Evolutionary conservation across 2,329 filamentous ascomycete genomes (phyloP), one percentile per base, ranked within the genome.

Genomic region (Aureobasidium vineae): DNA sequence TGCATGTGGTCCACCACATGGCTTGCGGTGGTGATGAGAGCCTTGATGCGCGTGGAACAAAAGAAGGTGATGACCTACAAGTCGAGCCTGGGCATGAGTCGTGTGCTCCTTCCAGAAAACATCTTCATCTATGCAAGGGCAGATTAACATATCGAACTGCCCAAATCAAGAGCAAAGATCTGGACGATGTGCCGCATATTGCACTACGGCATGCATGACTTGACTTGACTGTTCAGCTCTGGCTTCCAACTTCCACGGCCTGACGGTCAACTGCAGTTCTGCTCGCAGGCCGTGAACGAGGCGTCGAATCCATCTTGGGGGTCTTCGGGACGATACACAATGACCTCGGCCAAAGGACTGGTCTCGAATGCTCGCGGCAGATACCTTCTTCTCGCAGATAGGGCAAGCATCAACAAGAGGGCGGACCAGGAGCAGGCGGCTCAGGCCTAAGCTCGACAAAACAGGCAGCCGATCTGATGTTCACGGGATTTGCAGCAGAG

Each of bases 201-300:
- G 33, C 59, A 40, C 45, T 63, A 63, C 31, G 26, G 45, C 59
- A 63, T 28, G 59, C 45, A 50, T 50, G 33, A 36, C 33, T 36
- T 36, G 33, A 36, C 33, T 36, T 36, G 33, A 36, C 11, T 3
- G 33, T 36, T 13, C 33, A 36, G 33, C 33, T 36, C 33, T 36
- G 10, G 33, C 13, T 36, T 36, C 33, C 13, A 10, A 36, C 33
- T 36, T 36, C 33, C 33, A 11, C 8, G 10, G 33, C 33, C 43
- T 47, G 43, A 47, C 2, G 11, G 2, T 8, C 10, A 26, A 13
- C 10, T 19, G n/a, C 43, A 23, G 10, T 45, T 13, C 21, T 13
- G n/a, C 21, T 45, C 43, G n/a, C 43, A 10, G 13, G 21, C 43
- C 23, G 21, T 19, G n/a, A 23, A 15, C 11, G 21, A 47, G 21